phyloP scores from a whole-genome alignment of 228 moss, liverwort and hornwort species.

The Sphagnum fallax region DNA sequence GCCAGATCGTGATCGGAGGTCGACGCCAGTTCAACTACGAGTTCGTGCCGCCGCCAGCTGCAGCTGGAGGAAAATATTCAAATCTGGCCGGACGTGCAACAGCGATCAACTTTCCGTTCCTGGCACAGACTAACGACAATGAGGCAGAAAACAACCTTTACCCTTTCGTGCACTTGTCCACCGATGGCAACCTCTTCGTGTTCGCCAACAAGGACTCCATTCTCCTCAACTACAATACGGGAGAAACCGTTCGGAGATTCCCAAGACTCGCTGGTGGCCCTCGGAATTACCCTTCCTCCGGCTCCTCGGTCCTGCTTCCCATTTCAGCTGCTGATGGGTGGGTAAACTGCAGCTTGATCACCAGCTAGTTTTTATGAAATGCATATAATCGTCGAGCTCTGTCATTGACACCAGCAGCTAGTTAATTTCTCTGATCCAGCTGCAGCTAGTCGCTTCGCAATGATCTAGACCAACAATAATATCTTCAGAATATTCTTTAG shows the following conservation, averaged over 20 bases:
- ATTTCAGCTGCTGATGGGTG: conserved; percentile 1
- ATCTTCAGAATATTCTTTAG: too few species aligned
- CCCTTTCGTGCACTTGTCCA: conserved; percentile 59
- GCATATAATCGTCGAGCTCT: too few species aligned
- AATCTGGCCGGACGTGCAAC: neutral
- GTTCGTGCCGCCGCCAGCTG: conserved; percentile 24
- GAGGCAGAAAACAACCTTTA: conserved; percentile 52
- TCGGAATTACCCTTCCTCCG: conserved; percentile 58
- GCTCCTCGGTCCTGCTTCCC: conserved; percentile 53
- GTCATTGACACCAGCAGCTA: too few species aligned
- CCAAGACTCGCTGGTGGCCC: conserved; percentile 40
- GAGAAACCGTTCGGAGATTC: conserved; percentile 17
- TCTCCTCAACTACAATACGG: conserved; percentile 42
- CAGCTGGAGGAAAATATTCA: conserved; percentile 5
- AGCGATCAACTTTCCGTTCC: conserved; percentile 23
- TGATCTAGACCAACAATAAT: too few species aligned
- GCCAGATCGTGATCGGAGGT: conserved; percentile 57
- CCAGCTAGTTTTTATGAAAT: too few species aligned
- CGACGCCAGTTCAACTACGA: conserved; percentile 41
- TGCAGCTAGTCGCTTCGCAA: too few species aligned
- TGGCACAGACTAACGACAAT: conserved; percentile 15
- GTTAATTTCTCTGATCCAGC: too few species aligned
- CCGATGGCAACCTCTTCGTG: conserved; percentile 53
- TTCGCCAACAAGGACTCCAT: conserved; percentile 62
- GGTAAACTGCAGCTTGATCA: too few species aligned